These are phyloP conservation scores for Paratinospora sagittata DNA, from an alignment of 164 flowering plant species.

Conservation along the genomic window DNA sequence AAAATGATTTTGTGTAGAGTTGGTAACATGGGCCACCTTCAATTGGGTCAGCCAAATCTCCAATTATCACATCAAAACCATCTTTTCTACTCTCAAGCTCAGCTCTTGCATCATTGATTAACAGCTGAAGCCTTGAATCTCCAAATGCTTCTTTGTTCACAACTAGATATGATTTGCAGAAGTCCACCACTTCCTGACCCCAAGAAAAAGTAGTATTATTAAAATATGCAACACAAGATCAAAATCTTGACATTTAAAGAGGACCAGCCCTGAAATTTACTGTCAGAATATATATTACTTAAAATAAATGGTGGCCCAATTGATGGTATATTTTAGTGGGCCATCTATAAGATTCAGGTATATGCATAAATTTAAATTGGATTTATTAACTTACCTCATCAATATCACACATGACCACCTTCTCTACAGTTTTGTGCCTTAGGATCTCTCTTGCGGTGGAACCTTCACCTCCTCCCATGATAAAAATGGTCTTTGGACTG, in stretches of 20 bases:
- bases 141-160: conserved; percentile 76
- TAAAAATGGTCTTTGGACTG: conserved; percentile 66
- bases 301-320: not conserved
- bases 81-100: conserved; percentile 63
- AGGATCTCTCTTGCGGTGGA: conserved; percentile 86
- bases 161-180: conserved; percentile 67
- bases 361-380: no score
- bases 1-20: conserved; percentile 92
- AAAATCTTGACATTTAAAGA: no score
- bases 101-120: conserved; percentile 93
- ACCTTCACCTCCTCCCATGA: conserved; percentile 98
- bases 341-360: no score
- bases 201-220: not conserved
- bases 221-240: not conserved
- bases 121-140: conserved; percentile 65
- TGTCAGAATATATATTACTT: not conserved
- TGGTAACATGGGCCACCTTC: conserved; percentile 97
- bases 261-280: not conserved
- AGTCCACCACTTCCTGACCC: conserved; percentile 83
- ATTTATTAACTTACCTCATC: conserved; percentile 50
- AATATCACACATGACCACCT: conserved; percentile 87
- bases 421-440: conserved; percentile 56
- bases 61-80: conserved; percentile 72
- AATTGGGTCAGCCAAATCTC: conserved; percentile 90
- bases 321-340: not conserved